Evolutionary conservation across 345 rosid genomes (phyloP), one percentile per base, ranked within the genome.

Genomic region (Geranium rotundifolium): DNA sequence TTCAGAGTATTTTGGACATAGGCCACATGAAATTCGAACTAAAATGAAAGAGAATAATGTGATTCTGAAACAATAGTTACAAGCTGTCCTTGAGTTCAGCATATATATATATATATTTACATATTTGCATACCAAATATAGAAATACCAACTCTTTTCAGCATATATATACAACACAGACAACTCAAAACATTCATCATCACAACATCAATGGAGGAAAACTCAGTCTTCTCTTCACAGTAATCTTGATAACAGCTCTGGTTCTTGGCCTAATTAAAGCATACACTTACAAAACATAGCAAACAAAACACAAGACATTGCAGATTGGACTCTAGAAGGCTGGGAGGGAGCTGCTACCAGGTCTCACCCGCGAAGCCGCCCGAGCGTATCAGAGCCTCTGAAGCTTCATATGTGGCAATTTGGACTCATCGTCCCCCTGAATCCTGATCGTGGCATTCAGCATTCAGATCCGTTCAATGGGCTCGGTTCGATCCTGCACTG

Each of bases 401-500:
- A 75, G 80, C 83, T 81, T 77, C 87, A 84, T 79, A 83, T 85
- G 61, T 64, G 65, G 77, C 81, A 9, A 68, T 58, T 23, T 50
- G 60, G 77, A 70, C 62, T 69, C 74, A 66, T 5, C 50, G 65
- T 60, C 61, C 50, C 62, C 61, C 31, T 29, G 10, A 23, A 23
- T 34, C 41, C 41, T 8, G 6, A 34, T 4, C 41, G 3, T 9
- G 27, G 27, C 27, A 23, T 46, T 46, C 15, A 46, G 52, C 13
- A 59, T 65, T 78, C 65, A 80, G 15, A 73, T 68, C 57, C 75
- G 62, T 68, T 82, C 75, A 50, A 82, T 75, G 31, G 90, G 84
- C 56, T 81, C 85, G 0, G 89, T 82, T 58, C 67, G 67, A 73
- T 79, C 87, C 73, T 80, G 89, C 76, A 86, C 85, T 0, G 95